These are phyloP conservation scores for Crithidia acanthocephali DNA, from an alignment of 208 protist species.

Conservation along the genomic window DNA sequence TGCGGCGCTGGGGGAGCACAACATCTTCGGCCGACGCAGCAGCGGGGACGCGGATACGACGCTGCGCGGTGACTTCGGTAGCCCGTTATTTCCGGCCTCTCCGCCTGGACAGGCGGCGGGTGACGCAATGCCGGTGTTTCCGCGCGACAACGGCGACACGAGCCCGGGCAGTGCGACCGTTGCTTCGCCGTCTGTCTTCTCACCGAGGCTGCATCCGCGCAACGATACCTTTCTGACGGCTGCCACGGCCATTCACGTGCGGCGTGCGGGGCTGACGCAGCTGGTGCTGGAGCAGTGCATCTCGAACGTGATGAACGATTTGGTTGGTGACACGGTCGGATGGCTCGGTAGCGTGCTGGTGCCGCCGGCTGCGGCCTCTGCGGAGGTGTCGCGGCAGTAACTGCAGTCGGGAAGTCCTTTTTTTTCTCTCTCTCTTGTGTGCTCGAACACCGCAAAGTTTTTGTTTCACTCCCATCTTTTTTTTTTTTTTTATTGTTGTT, in stretches of 20 bases:
- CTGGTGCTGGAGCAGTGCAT: slow-evolving; percentile 67
- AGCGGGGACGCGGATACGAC: slow-evolving; percentile 7
- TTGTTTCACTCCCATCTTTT: too few species aligned
- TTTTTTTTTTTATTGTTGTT: too few species aligned
- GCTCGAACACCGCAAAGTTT: too few species aligned
- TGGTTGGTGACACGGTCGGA: slow-evolving; percentile 58
- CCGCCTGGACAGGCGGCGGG: not conserved
- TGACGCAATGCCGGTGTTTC: not conserved
- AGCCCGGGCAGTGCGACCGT: not conserved
- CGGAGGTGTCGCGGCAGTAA: not conserved
- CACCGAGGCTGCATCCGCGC: slow-evolving; percentile 9
- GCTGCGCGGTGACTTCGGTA: not conserved
- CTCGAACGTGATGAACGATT: slow-evolving; percentile 61
- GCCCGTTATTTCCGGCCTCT: not conserved
- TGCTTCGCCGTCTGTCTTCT: not conserved
- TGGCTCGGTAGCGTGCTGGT: slow-evolving; percentile 43
- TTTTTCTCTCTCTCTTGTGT: not conserved
- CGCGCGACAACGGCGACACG: too few species aligned
- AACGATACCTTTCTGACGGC: slow-evolving; percentile 10
- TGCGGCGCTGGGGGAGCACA: slow-evolving; percentile 30
- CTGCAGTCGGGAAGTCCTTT: not conserved
- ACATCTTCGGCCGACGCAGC: slow-evolving; percentile 35
- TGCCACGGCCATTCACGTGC: slow-evolving; percentile 38
- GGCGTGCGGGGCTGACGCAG: slow-evolving; percentile 48
- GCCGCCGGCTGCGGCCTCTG: not conserved